Conservation (phyloP, 805 yeast genomes). For the Ogataea trehalophila region DNA sequence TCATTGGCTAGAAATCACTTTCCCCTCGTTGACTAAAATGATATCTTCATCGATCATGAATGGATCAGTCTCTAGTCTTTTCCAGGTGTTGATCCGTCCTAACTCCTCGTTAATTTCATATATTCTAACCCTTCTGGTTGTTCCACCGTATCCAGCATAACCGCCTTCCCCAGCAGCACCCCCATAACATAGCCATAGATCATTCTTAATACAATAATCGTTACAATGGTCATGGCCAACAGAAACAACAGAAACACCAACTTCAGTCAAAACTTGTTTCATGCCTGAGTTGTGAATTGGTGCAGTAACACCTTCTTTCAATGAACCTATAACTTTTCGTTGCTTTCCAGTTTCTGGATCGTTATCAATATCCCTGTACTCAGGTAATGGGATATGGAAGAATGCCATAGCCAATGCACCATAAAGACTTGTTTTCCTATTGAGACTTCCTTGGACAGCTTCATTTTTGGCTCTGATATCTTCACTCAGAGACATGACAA, state of each 20-base stretch:
- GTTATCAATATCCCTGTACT: slow-evolving; percentile 46
- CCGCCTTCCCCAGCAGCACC: slow-evolving; percentile 96
- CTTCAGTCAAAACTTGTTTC: slow-evolving; percentile 47
- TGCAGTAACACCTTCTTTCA: slow-evolving; percentile 73
- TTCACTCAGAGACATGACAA: slow-evolving; percentile 7
- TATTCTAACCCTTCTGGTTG: slow-evolving; percentile 70
- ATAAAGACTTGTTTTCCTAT: slow-evolving; percentile 18
- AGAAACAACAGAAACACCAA: slow-evolving; percentile 69
- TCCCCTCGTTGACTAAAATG: slow-evolving; percentile 1
- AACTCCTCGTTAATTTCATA: slow-evolving; percentile 56
- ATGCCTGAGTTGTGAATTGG: slow-evolving; percentile 70
- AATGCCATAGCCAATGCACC: slow-evolving; percentile 76
- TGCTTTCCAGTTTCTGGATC: slow-evolving; percentile 18
- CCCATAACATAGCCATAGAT: slow-evolving; percentile 83
- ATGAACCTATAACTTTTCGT: slow-evolving; percentile 50
- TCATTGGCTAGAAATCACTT: neutral
- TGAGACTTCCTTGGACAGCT: neutral
- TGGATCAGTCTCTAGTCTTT: slow-evolving; percentile 59
- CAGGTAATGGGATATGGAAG: slow-evolving; percentile 92
- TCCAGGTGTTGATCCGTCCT: slow-evolving; percentile 60
- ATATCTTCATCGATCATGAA: slow-evolving; percentile 15
- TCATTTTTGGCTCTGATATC: slow-evolving; percentile 6
- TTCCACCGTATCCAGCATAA: slow-evolving; percentile 89
- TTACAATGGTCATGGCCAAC: slow-evolving; percentile 97
- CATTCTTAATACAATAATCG: slow-evolving; percentile 75